Evolutionary conservation across 805 yeast genomes (phyloP).

Genomic region (Cyberlindnera sargentensis): DNA sequence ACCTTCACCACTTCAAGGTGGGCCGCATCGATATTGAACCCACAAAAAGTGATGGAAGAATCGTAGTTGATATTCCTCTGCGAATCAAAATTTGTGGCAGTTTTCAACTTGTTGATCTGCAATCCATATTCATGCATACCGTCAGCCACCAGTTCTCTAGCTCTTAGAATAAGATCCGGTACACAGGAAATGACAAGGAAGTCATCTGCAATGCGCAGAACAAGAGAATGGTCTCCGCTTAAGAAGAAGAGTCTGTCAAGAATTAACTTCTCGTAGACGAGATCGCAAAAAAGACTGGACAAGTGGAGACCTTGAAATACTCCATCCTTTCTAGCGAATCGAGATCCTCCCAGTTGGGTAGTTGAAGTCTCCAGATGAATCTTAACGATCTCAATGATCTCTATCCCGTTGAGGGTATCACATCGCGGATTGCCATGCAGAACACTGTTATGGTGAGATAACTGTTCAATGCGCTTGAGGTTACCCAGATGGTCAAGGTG

Average conservation of each 20-base stretch:
- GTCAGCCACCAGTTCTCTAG: constrained; percentile 24
- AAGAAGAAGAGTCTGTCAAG: constrained; percentile 23
- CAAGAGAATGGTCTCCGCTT: constrained; percentile 24
- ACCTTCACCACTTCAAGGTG: constrained; percentile 31
- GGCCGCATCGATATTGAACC: constrained; percentile 29
- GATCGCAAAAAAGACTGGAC: constrained; percentile 68
- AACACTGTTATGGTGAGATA: neutral
- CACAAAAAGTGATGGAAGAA: constrained; percentile 33
- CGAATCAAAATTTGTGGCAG: constrained; percentile 30
- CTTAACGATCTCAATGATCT: constrained; percentile 38
- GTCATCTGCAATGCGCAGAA: constrained; percentile 78
- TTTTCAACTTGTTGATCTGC: constrained; percentile 26
- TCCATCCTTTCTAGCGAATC: constrained; percentile 53
- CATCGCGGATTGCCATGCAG: neutral
- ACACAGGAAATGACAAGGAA: constrained; percentile 61
- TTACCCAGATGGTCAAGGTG: neutral
- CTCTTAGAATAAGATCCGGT: constrained; percentile 22
- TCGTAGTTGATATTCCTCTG: neutral
- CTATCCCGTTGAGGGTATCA: constrained; percentile 31
- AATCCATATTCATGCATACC: constrained; percentile 33
- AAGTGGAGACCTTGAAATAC: constrained; percentile 80
- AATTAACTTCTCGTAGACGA: constrained; percentile 60
- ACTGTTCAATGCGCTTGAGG: neutral
- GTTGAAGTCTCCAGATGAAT: constrained; percentile 50
- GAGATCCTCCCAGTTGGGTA: constrained; percentile 30